A percentile compares a stretch with the other conserved stretches of the same genome.
phyloP scores from a whole-genome alignment of 164 flowering plant species.

The Vitis riparia region DNA sequence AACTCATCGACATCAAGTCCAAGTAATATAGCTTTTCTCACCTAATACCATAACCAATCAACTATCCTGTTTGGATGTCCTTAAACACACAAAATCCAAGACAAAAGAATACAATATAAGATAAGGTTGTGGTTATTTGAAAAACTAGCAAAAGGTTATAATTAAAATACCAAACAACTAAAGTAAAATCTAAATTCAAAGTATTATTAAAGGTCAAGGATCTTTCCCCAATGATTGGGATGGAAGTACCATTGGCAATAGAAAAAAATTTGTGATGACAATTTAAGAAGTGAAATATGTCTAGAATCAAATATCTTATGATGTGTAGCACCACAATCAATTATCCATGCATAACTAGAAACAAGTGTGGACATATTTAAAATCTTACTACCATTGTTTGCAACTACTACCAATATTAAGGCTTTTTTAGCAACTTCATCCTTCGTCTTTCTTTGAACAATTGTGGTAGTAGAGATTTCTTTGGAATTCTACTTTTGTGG shows the following conservation, averaged over 20 bases:
- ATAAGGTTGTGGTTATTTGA: conserved; percentile 1
- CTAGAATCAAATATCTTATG: conserved; percentile 9
- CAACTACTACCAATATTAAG: conserved; percentile 1
- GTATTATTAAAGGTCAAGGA: no score
- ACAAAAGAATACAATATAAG: neutral
- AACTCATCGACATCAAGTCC: no score
- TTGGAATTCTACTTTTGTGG: neutral
- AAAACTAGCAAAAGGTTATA: neutral
- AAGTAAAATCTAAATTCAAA: no score
- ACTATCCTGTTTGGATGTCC: no score
- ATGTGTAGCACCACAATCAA: neutral
- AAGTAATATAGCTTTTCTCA: no score
- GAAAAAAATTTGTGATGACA: neutral
- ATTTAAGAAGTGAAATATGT: neutral
- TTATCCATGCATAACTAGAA: neutral
- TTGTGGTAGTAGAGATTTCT: neutral
- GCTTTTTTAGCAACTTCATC: neutral
- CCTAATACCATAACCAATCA: no score
- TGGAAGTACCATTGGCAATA: conserved; percentile 5
- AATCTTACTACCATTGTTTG: conserved; percentile 1
- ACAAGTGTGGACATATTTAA: neutral
- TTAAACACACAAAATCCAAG: no score
- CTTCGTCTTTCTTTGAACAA: neutral
- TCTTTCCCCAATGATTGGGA: no score
- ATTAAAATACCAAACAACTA: neutral